These are phyloP conservation scores for Lachnellula subtilissima DNA, from an alignment of 2,329 filamentous ascomycete genomes.

Conservation along the genomic window DNA sequence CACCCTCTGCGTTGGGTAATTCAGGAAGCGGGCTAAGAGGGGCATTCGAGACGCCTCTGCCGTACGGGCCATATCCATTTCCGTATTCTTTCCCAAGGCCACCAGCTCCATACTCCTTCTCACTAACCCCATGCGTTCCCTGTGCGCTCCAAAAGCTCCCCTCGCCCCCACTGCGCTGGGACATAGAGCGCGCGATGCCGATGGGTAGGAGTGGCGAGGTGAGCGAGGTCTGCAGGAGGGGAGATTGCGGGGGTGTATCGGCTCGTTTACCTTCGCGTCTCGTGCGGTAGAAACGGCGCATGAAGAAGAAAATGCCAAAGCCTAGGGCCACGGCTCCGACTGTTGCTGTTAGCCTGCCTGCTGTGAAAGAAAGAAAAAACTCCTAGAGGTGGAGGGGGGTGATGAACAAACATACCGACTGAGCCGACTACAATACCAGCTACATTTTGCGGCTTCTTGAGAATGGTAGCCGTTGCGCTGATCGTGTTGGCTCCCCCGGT, in stretches of 20 bases:
- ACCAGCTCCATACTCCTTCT: not conserved
- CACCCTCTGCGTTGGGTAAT: not conserved
- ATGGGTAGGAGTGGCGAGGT: constrained; percentile 7
- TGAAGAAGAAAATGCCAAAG: constrained; percentile 14
- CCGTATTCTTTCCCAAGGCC: not conserved
- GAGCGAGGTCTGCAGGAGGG: constrained; percentile 6
- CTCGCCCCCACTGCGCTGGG: constrained; percentile 6
- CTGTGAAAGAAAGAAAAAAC: too few relatives aligned
- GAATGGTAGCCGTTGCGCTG: not conserved
- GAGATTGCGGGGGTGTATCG: constrained; percentile 14
- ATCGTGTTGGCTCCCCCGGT: not conserved
- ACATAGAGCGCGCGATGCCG: constrained; percentile 14
- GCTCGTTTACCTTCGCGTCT: constrained; percentile 12
- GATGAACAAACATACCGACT: constrained; percentile 3
- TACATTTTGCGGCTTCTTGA: constrained; percentile 1
- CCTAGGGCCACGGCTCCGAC: constrained; percentile 10
- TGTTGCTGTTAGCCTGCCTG: not conserved
- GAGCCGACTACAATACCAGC: constrained; percentile 7
- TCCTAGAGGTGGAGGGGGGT: too few relatives aligned
- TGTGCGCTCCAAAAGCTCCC: constrained; percentile 1
- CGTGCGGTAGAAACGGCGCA: constrained; percentile 13
- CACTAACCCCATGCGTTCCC: not conserved
- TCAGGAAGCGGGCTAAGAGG: constrained; percentile 8
- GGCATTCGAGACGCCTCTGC: not conserved
- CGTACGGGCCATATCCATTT: not conserved